Percentiles rank a stretch among this genome's conserved stretches.
phyloP scores from a whole-genome alignment of 768 basidiomycete genomes.

The Fomitopsis serialis region DNA sequence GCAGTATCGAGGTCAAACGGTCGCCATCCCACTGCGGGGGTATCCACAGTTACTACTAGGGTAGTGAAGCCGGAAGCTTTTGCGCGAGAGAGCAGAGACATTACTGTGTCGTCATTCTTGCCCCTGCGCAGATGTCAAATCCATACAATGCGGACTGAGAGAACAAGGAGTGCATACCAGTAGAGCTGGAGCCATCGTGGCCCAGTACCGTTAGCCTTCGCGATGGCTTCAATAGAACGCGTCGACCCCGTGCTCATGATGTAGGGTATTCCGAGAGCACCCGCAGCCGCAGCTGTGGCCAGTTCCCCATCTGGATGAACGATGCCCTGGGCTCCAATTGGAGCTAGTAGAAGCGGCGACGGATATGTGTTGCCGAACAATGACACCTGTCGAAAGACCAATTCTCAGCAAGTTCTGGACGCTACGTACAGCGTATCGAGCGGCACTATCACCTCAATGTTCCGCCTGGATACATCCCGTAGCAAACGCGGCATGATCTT shows the following conservation, averaged over 20 bases:
- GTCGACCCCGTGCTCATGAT: constrained; percentile 73
- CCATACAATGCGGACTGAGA: background rate
- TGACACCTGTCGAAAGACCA: constrained; percentile 43
- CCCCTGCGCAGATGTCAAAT: background rate
- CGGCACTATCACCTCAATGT: constrained; percentile 46
- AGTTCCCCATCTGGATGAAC: constrained; percentile 68
- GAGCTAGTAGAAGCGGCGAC: constrained; percentile 60
- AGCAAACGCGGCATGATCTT: constrained; percentile 79
- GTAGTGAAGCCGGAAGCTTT: constrained; percentile 62
- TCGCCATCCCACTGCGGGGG: constrained; percentile 70
- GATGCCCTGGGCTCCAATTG: constrained; percentile 76
- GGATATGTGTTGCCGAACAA: constrained; percentile 63
- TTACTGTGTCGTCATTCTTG: constrained; percentile 41
- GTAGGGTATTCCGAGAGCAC: constrained; percentile 56
- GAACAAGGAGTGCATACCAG: constrained; percentile 37
- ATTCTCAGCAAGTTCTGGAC: no score
- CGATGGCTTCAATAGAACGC: constrained; percentile 75
- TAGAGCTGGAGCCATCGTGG: constrained; percentile 80
- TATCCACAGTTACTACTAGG: constrained; percentile 75
- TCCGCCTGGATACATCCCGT: constrained; percentile 53
- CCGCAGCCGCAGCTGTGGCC: constrained; percentile 61
- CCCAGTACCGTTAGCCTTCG: constrained; percentile 59
- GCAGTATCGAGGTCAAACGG: constrained; percentile 63
- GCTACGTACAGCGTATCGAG: no score
- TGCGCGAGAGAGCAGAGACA: constrained; percentile 61